Base-by-base conservation (phyloP, 495 filamentous ascomycete genomes). In the Pseudotulostoma volvatum region DNA sequence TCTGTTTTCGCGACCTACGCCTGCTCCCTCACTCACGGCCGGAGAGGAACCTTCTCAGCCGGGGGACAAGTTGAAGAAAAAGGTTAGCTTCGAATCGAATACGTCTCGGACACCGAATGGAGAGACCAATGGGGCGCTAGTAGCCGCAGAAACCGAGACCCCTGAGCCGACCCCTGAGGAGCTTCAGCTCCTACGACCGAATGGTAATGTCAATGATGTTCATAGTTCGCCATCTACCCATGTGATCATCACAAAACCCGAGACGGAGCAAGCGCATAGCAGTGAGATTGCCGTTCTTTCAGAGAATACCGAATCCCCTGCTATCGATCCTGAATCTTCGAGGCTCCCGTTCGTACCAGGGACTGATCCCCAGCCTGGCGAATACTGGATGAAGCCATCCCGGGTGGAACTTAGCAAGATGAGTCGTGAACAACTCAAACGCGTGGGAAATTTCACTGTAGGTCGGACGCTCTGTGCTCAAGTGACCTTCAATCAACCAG, bases 81-180 rank as follows among this genome's bases (percentile, higher is more conserved):
- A 76, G 40, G 90, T 95, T 37, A 93, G 84, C 59, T 96, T 96
- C 48, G 84, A 93, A 48, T 72, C 76, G 7, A 65, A 63, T 44
- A 62, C 67, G 11, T 45, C 54, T 14, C 39, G 36, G 8, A n/a
- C 11, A 3, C 9, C 4, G 7, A 21, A 20, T n/a, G 40, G 21
- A 16, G 54, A 61, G 2, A 51, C 58, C 11, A 65, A 66, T 42
- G 59, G 60, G 13, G 57, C 64, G 18, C 54, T 66, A 42, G 56
- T 67, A 15, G 57, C 62, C 28, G 50, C 64, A 50, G 52, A 69
- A 53, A 55, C 50, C 20, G 60, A 56, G 43, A 72, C 58, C 36
- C 52, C 66, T 7, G 60, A 69, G n/a, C 74, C 74, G 4, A 72
- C 59, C 32, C 60, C 76, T 3, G 74, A 82, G 43, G 77, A 84